Percentiles rank a stretch among this genome's conserved stretches.
Conservation (phyloP, 768 basidiomycete genomes). For the Galerina sulciceps region DNA sequence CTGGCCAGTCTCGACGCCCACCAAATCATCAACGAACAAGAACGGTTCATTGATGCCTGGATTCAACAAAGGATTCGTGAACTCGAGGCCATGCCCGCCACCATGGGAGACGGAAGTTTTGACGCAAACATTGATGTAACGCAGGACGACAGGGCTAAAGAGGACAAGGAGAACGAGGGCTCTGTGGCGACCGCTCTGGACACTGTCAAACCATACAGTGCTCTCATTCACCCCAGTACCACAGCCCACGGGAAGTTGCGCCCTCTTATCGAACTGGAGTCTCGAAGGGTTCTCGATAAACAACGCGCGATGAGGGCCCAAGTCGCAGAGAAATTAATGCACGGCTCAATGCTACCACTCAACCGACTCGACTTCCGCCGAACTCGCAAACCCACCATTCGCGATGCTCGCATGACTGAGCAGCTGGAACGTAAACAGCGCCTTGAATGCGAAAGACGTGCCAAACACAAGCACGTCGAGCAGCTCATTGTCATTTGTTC, state of each 20-base stretch:
- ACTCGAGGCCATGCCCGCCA: slow-evolving; percentile 78
- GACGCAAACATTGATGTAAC: slow-evolving; percentile 47
- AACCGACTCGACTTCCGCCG: too few species aligned
- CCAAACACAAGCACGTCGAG: slow-evolving; percentile 96
- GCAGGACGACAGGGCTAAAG: slow-evolving; percentile 37
- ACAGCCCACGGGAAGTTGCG: slow-evolving; percentile 81
- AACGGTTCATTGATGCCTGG: slow-evolving; percentile 87
- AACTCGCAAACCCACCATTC: too few species aligned
- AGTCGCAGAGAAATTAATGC: slow-evolving; percentile 85
- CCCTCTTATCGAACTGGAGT: slow-evolving; percentile 92
- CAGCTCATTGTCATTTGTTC: slow-evolving; percentile 85
- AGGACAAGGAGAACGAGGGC: slow-evolving; percentile 47
- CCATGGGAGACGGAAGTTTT: slow-evolving; percentile 77
- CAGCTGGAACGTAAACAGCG: slow-evolving; percentile 90
- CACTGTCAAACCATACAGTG: slow-evolving; percentile 31
- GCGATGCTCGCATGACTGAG: slow-evolving; percentile 90
- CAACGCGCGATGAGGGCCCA: slow-evolving; percentile 87
- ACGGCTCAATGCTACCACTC: slow-evolving; percentile 86
- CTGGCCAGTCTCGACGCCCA: slow-evolving; percentile 93
- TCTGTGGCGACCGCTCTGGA: slow-evolving; percentile 28
- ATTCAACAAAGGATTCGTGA: slow-evolving; percentile 89
- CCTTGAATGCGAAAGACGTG: slow-evolving; percentile 87
- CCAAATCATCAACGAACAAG: slow-evolving; percentile 88
- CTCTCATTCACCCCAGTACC: too few species aligned
- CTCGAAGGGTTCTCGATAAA: slow-evolving; percentile 85